A percentile compares a stretch with the other conserved stretches of the same genome.
phyloP scores from a whole-genome alignment of 306 rosid species.

The Prosopis cineraria region DNA sequence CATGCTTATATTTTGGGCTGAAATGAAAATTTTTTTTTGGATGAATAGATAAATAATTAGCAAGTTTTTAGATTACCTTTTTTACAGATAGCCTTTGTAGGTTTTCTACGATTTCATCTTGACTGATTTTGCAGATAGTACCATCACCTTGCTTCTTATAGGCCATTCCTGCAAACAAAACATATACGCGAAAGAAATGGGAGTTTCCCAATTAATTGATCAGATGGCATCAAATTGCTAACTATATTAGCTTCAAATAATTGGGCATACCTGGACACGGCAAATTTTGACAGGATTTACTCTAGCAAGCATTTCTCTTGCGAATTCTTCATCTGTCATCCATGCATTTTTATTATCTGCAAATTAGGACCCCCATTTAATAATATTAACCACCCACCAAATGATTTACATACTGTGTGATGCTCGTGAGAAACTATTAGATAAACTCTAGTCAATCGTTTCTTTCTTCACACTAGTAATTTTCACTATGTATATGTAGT shows the following conservation, averaged over 20 bases:
- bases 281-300: slow-evolving; percentile 48
- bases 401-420: not conserved
- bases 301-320: slow-evolving; percentile 71
- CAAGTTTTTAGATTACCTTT: slow-evolving; percentile 42
- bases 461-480: not conserved
- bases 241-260: not conserved
- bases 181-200: not conserved
- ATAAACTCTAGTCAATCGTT: not conserved
- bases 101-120: slow-evolving; percentile 48
- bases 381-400: not conserved
- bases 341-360: slow-evolving; percentile 49
- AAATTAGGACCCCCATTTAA: not conserved
- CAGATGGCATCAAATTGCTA: not conserved
- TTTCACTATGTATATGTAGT: not conserved
- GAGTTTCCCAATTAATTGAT: too few species aligned
- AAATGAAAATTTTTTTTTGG: too few species aligned
- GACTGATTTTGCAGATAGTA: slow-evolving; percentile 50
- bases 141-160: slow-evolving; percentile 62
- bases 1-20: too few species aligned
- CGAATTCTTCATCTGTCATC: slow-evolving; percentile 62
- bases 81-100: slow-evolving; percentile 58
- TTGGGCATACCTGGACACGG: slow-evolving; percentile 48
- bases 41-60: not conserved
- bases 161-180: slow-evolving; percentile 59
- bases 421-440: not conserved